phyloP scores from a whole-genome alignment of 2,329 filamentous ascomycete genomes.

The Elsinoe arachidis region DNA sequence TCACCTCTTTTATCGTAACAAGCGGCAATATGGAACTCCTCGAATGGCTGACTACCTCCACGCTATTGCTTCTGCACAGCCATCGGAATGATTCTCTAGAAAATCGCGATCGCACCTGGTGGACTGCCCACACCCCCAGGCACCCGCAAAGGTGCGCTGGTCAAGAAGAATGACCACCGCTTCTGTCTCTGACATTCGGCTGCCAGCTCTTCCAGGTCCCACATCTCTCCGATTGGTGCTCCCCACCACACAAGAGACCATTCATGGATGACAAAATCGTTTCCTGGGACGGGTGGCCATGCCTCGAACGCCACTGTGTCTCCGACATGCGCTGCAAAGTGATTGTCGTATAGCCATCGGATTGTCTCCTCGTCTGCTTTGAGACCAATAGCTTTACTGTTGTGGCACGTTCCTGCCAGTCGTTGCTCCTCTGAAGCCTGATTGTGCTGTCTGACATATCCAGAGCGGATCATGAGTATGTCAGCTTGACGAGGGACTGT shows the following conservation, averaged over 20 bases:
- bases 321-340: conserved; percentile 49
- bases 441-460: conserved; percentile 31
- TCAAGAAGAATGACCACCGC: conserved; percentile 38
- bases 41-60: neutral
- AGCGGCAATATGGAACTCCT: neutral
- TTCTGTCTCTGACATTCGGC: conserved; percentile 30
- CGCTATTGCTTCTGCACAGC: no score
- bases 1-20: neutral
- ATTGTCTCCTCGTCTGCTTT: conserved; percentile 42
- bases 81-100: conserved; percentile 17
- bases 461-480: conserved; percentile 49
- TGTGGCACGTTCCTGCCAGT: neutral
- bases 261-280: conserved; percentile 29
- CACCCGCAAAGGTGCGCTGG: conserved; percentile 37
- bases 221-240: conserved; percentile 39
- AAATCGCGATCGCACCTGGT: conserved; percentile 28
- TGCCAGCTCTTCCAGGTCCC: conserved; percentile 35
- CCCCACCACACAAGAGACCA: conserved; percentile 35
- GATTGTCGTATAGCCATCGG: conserved; percentile 50
- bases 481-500: conserved; percentile 42
- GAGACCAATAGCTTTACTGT: conserved; percentile 29
- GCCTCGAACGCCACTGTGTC: conserved; percentile 48
- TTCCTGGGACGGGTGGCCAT: conserved; percentile 23
- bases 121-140: conserved; percentile 29
- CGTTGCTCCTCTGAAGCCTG: conserved; percentile 10